Evolutionary conservation across 2,329 filamentous ascomycete species (phyloP).

Genomic region (Stagonosporopsis rhizophila): DNA sequence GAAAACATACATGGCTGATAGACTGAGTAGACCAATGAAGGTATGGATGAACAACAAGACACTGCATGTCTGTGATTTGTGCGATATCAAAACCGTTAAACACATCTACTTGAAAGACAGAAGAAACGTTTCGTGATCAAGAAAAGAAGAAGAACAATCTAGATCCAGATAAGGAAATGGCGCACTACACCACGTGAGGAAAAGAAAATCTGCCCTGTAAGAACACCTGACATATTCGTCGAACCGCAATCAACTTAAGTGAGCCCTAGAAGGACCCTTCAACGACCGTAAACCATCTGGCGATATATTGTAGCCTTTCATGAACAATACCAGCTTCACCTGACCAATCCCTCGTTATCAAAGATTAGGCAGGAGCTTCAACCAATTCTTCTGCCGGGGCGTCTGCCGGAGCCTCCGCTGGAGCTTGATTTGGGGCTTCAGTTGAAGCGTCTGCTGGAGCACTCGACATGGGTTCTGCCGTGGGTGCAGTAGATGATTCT

Average conservation of each 20-base stretch:
- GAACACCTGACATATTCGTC: background rate
- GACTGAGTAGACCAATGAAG: too few relatives aligned
- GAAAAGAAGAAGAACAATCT: background rate
- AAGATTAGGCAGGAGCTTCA: background rate
- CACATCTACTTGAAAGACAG: background rate
- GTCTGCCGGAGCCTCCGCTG: background rate
- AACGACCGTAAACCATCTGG: background rate
- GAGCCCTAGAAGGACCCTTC: too few relatives aligned
- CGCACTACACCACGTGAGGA: background rate
- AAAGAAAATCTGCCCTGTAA: background rate
- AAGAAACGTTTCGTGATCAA: background rate
- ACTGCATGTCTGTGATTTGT: background rate
- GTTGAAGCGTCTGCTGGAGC: background rate
- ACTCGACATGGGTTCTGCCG: background rate
- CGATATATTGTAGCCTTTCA: slow-evolving; percentile 6
- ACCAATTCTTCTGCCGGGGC: background rate
- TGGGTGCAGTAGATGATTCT: background rate
- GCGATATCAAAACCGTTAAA: background rate
- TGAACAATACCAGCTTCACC: background rate
- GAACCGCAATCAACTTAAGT: background rate
- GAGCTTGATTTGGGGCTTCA: background rate
- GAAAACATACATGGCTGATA: too few relatives aligned
- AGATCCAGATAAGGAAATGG: background rate
- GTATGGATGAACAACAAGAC: too few relatives aligned
- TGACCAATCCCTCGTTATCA: background rate